These are phyloP conservation scores for Hsuehochloa calcarea DNA, from an alignment of 176 grass and related monocot species.

Conservation along the genomic window DNA sequence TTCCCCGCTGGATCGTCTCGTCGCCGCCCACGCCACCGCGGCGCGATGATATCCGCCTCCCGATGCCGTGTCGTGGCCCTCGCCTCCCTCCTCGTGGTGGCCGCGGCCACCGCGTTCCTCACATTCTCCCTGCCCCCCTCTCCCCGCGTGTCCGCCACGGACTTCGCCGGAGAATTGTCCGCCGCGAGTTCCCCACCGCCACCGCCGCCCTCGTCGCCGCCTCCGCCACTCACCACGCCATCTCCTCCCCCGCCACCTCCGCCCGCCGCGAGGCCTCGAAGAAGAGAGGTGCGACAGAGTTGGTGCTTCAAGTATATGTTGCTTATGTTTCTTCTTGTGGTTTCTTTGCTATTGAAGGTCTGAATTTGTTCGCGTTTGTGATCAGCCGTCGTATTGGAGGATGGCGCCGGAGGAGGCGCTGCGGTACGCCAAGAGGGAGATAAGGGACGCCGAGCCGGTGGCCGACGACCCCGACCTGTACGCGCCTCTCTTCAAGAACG, in stretches of 20 bases:
- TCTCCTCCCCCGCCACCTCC: not conserved
- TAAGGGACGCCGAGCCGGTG: constrained; percentile 41
- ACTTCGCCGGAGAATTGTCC: not conserved
- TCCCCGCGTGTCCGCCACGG: not conserved
- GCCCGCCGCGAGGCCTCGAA: not conserved
- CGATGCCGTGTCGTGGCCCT: constrained; percentile 4
- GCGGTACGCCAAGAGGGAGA: constrained; percentile 67
- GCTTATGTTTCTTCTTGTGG: not conserved
- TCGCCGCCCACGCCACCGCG: constrained; percentile 8
- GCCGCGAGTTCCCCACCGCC: not conserved
- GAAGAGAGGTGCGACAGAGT: constrained; percentile 42
- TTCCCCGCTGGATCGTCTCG: not conserved
- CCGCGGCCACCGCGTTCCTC: constrained; percentile 13
- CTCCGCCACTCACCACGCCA: not conserved
- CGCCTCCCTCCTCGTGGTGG: constrained; percentile 12
- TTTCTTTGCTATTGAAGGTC: not conserved
- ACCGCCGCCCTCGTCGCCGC: not conserved
- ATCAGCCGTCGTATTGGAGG: constrained; percentile 73
- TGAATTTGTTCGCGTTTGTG: not conserved
- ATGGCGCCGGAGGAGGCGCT: constrained; percentile 73
- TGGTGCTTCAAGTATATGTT: too few relatives aligned
- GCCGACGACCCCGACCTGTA: constrained; percentile 51
- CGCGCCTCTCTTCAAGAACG: constrained; percentile 75
- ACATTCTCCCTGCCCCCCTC: constrained; percentile 11
- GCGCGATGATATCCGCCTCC: not conserved